These are phyloP conservation scores for Solanum medicagineum DNA, from an alignment of 257 asterid species.

Conservation along the genomic window DNA sequence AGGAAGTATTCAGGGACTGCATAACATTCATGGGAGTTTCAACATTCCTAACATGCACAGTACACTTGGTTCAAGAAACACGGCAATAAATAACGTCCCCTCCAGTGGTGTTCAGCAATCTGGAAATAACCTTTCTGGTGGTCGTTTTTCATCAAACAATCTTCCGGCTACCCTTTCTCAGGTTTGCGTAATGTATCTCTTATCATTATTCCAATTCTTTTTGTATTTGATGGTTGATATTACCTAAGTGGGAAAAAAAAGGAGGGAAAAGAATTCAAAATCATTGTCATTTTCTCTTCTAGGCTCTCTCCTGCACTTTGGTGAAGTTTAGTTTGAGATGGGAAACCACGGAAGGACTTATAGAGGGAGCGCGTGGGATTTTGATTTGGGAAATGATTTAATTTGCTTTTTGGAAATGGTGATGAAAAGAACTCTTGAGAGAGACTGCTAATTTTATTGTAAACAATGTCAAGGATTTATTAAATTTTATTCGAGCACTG, in stretches of 20 bases:
- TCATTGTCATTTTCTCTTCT: not conserved
- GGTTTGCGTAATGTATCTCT: slow-evolving; percentile 23
- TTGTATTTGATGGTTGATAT: not conserved
- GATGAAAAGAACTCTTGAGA: not conserved
- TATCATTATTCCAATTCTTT: not conserved
- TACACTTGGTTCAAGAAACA: slow-evolving; percentile 60
- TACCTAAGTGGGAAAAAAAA: not conserved
- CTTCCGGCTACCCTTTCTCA: slow-evolving; percentile 65
- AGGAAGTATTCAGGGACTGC: slow-evolving; percentile 70
- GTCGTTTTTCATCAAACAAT: slow-evolving; percentile 55
- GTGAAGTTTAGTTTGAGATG: not conserved
- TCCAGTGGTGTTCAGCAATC: slow-evolving; percentile 65
- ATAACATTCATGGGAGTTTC: slow-evolving; percentile 61
- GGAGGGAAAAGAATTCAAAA: not conserved
- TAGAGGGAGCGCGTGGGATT: not conserved
- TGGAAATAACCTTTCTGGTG: slow-evolving; percentile 48
- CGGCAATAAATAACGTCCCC: slow-evolving; percentile 47
- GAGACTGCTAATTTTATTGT: not conserved
- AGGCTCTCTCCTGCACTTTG: not conserved
- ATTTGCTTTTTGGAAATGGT: not conserved
- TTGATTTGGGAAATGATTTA: not conserved
- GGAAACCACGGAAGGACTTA: not conserved
- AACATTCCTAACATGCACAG: slow-evolving; percentile 59
- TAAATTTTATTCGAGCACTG: not conserved
- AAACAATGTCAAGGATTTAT: not conserved